Evolutionary conservation across 257 asterid species (phyloP).

Genomic region (Linaria vulgaris): DNA sequence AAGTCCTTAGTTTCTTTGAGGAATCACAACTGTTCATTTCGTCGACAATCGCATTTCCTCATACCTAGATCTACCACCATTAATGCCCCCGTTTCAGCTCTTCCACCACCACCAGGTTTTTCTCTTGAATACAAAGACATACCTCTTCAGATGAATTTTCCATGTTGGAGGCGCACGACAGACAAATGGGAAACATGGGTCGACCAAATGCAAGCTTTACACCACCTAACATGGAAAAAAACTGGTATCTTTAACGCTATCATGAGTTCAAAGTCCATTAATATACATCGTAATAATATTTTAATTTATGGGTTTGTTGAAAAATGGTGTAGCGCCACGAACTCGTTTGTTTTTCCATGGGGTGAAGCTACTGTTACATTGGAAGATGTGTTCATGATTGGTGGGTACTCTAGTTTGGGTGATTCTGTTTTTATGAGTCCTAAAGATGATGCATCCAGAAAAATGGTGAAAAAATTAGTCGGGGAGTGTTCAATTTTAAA

Average conservation of each 20-base stretch:
- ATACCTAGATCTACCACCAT: conserved; percentile 18
- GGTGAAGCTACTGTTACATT: conserved; percentile 47
- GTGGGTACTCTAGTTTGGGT: conserved; percentile 43
- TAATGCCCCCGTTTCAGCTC: neutral
- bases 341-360: conserved; percentile 40
- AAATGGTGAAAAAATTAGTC: neutral
- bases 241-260: conserved; percentile 20
- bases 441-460: neutral
- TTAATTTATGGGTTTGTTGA: conserved; percentile 30
- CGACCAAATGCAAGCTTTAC: neutral
- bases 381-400: conserved; percentile 40
- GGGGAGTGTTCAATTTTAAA: neutral
- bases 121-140: no score
- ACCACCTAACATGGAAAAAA: no score
- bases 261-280: conserved; percentile 7
- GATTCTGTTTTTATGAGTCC: conserved; percentile 16
- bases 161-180: conserved; percentile 14
- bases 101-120: neutral
- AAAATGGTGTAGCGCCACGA: conserved; percentile 34
- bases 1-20: conserved; percentile 23
- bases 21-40: neutral
- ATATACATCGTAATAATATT: conserved; percentile 5
- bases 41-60: conserved; percentile 29
- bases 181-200: conserved; percentile 28
- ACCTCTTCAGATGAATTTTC: neutral